A percentile compares a stretch with the other conserved stretches of the same genome.
Conservation (phyloP, 2,329 filamentous ascomycete genomes). For the Colletotrichum phormii region DNA sequence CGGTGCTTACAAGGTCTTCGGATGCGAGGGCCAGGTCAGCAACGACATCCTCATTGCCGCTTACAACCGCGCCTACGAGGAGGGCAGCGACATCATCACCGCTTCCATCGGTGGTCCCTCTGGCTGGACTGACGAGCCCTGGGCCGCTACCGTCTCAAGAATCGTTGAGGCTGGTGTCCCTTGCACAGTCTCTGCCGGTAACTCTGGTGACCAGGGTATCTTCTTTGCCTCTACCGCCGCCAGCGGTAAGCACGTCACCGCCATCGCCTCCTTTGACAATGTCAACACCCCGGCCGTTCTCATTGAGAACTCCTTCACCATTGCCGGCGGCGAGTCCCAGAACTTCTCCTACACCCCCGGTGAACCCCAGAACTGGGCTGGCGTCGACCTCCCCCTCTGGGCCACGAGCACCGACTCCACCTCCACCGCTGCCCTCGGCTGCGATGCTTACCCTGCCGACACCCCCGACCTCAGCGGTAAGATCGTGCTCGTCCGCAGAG, state of each 20-base stretch:
- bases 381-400: conserved; percentile 62
- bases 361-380: conserved; percentile 54
- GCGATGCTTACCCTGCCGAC: conserved; percentile 60
- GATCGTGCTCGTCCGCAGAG: conserved; percentile 71
- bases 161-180: conserved; percentile 66
- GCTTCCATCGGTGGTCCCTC: conserved; percentile 63
- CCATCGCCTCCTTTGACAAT: conserved; percentile 65
- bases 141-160: conserved; percentile 61
- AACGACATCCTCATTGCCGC: conserved; percentile 70
- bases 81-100: conserved; percentile 68
- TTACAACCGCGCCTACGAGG: conserved; percentile 70
- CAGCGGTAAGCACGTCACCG: conserved; percentile 58
- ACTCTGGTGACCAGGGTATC: conserved; percentile 57
- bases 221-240: conserved; percentile 63
- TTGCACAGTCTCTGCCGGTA: conserved; percentile 65
- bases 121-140: conserved; percentile 65
- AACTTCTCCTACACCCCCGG: conserved; percentile 58
- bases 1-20: conserved; percentile 68
- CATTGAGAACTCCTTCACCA: conserved; percentile 53
- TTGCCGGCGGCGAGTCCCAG: conserved; percentile 47
- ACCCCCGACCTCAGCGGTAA: conserved; percentile 68
- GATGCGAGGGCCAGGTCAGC: conserved; percentile 60
- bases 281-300: conserved; percentile 54
- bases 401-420: conserved; percentile 60
- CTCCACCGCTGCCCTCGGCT: conserved; percentile 61